Evolutionary conservation across 106 monocot genomes (phyloP), one percentile per base, ranked within the genome.

Genomic region (Posidonia australis): DNA sequence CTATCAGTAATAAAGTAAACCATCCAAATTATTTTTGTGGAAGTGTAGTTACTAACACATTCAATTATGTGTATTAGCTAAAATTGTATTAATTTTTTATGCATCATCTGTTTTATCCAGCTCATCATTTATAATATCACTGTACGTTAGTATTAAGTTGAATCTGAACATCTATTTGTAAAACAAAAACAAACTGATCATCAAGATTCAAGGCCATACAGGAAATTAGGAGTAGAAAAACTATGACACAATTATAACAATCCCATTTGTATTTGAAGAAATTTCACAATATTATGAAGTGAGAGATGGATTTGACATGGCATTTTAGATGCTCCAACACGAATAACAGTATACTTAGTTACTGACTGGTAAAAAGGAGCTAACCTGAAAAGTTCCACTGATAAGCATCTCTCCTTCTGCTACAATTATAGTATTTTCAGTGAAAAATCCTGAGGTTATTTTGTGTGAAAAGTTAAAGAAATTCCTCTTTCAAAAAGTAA

Each of bases 401-500:
- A 84, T 68, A 75, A 85, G 90, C 46, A 91, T 68, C 57, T 91
- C 87, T 43, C 98, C 98, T 77, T 98, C 98, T 51, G 87, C 98
- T 43, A 98, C 87, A 74, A 98, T 78, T 51, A 98, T 61, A 25
- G 91, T 87, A 64, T 91, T 98, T 70, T 98, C 98, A 20, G 81
- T 77, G 66, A 98, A 98, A 74, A 86, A 98, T 25, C 98, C 98
- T 53, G 98, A 87, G 22, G 91, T 91, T 41, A 98, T 91, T 78
- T 91, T 98, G 98, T 98, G 74, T 65, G 69, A 29, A 65, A 28
- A 27, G 62, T 91, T 60, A 98, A 91, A 65, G 87, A 83, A 87
- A 80, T 67, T 43, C 20, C 7, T 36, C 36, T 4, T 4, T 36
- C 36, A 36, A 36, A 36, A 36, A 36, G 36, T 36, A 36, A 4